Percentiles rank a stretch among this genome's conserved stretches.
phyloP scores from a whole-genome alignment of 2,329 filamentous ascomycete species.

The Ophiostoma sp. region DNA sequence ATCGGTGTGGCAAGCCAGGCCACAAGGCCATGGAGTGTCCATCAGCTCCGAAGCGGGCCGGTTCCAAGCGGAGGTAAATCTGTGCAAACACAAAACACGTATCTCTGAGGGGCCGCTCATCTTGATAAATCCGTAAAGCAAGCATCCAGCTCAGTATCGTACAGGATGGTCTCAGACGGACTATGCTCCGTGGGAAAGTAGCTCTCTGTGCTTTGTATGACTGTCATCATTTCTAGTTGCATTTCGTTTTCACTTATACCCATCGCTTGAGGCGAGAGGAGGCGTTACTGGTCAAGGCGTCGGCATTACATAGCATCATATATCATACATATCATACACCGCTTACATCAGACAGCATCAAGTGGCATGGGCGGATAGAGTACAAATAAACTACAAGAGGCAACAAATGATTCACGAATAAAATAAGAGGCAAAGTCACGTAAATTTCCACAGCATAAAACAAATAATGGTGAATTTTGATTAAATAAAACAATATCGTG shows the following conservation, averaged over 20 bases:
- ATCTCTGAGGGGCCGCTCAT: too few relatives aligned
- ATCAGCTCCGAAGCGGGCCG: slow-evolving; percentile 28
- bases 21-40: slow-evolving; percentile 56
- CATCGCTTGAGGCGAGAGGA: slow-evolving; percentile 9
- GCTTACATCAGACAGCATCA: too few relatives aligned
- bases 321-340: too few relatives aligned
- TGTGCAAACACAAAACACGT: neutral
- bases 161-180: too few relatives aligned
- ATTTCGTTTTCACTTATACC: slow-evolving; percentile 4
- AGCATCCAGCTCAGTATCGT: too few relatives aligned
- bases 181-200: too few relatives aligned
- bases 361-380: too few relatives aligned
- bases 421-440: neutral
- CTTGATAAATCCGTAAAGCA: too few relatives aligned
- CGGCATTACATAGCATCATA: neutral
- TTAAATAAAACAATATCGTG: neutral
- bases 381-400: too few relatives aligned
- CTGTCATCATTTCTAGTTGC: neutral
- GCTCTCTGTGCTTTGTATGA: neutral
- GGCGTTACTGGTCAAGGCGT: slow-evolving; percentile 2
- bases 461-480: neutral
- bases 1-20: slow-evolving; percentile 55
- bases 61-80: slow-evolving; percentile 18
- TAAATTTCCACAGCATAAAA: neutral
- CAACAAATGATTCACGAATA: too few relatives aligned